Evolutionary conservation across 148 eudicot genomes (phyloP).

Genomic region (Spergularia marina): DNA sequence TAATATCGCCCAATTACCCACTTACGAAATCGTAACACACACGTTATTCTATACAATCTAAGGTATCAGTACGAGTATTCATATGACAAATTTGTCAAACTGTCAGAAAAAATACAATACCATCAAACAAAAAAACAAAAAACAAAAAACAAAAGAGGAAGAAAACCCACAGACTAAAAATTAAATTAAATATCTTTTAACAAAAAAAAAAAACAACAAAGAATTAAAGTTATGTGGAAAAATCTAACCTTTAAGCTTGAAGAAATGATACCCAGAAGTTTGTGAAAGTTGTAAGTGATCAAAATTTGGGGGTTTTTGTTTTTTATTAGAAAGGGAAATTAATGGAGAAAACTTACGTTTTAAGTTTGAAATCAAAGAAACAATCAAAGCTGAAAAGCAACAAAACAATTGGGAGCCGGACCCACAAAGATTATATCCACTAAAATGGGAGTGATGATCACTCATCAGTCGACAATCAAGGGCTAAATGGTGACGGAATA

Average conservation of each 20-base stretch:
- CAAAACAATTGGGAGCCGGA: not conserved
- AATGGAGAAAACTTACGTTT: too few relatives aligned
- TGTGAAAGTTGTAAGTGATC: too few relatives aligned
- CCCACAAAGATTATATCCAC: not conserved
- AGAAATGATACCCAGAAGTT: slow-evolving; percentile 4
- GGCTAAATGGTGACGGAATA: too few relatives aligned
- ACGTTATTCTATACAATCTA: too few relatives aligned
- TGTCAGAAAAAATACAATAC: not conserved
- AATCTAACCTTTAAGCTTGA: slow-evolving; percentile 3
- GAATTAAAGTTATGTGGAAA: not conserved
- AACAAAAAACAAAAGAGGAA: not conserved
- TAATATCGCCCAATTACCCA: too few relatives aligned
- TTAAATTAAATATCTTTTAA: too few relatives aligned
- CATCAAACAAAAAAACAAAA: not conserved
- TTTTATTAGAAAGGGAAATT: not conserved
- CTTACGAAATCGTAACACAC: too few relatives aligned
- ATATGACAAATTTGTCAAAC: too few relatives aligned
- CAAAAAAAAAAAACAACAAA: not conserved
- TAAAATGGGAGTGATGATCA: not conserved
- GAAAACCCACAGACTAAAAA: not conserved
- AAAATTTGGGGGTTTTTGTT: not conserved
- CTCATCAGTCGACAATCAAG: not conserved
- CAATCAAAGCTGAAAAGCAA: not conserved
- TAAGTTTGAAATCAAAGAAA: too few relatives aligned
- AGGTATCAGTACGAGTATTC: too few relatives aligned